phyloP scores from a whole-genome alignment of 176 grass and related monocot species.

The Melocanna baccifera region DNA sequence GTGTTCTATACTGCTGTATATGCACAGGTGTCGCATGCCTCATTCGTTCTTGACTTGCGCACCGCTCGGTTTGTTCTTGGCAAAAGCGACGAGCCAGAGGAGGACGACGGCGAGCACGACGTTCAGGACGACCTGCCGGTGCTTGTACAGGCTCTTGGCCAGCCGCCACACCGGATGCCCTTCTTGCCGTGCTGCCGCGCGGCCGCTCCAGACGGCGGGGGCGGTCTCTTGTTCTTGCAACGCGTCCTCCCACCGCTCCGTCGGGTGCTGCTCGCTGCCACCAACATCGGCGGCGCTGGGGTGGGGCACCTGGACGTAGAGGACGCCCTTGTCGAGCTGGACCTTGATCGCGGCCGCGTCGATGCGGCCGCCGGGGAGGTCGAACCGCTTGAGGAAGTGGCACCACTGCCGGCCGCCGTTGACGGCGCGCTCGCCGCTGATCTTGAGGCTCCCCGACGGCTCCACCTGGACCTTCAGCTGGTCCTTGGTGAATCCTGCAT shows the following conservation, averaged over 20 bases:
- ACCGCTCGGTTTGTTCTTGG: conserved; percentile 20
- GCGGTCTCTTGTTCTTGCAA: neutral
- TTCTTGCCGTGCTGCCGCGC: neutral
- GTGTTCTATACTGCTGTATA: neutral
- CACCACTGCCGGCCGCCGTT: conserved; percentile 30
- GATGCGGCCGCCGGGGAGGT: conserved; percentile 25
- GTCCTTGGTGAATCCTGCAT: conserved; percentile 67
- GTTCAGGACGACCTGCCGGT: conserved; percentile 47
- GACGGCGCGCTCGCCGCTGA: conserved; percentile 57
- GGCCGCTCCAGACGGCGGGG: neutral
- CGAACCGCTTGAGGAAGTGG: conserved; percentile 56
- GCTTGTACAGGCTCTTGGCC: conserved; percentile 31
- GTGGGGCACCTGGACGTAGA: conserved; percentile 54
- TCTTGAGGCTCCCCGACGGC: conserved; percentile 29
- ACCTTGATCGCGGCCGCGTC: conserved; percentile 45
- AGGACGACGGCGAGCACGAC: conserved; percentile 50
- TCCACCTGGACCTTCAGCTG: conserved; percentile 65
- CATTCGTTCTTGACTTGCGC: conserved; percentile 18
- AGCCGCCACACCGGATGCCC: conserved; percentile 4
- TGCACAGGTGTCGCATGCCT: neutral
- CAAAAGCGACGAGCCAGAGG: conserved; percentile 46
- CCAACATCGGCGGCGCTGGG: neutral
- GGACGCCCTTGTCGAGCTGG: conserved; percentile 46
- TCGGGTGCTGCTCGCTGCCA: neutral
- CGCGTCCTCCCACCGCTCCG: neutral